phyloP scores from a whole-genome alignment of 805 yeast genomes.

The Yarrowia sp. region DNA sequence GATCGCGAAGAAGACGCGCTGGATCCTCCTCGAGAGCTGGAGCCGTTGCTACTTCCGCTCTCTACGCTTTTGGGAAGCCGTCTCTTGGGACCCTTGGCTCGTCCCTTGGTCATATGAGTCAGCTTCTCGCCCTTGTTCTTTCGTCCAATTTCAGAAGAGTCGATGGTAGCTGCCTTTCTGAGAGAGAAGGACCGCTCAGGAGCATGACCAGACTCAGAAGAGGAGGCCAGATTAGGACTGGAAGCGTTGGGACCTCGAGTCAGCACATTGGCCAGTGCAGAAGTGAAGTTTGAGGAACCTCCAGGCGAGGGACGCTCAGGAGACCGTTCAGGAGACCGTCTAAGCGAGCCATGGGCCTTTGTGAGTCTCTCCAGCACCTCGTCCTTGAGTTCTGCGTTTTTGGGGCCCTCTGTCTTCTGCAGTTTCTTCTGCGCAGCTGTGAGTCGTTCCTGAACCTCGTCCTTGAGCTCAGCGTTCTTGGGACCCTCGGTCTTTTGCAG shows the following conservation, averaged over 20 bases:
- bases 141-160: conserved; percentile 37
- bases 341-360: conserved; percentile 7
- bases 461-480: conserved; percentile 26
- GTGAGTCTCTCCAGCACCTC: conserved; percentile 37
- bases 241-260: conserved; percentile 25
- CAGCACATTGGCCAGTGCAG: conserved; percentile 15
- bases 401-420: conserved; percentile 28
- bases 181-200: conserved; percentile 17
- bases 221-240: conserved; percentile 4
- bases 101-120: conserved; percentile 48
- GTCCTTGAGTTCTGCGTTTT: conserved; percentile 16
- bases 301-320: conserved; percentile 22
- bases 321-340: conserved; percentile 28
- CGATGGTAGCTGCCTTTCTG: conserved; percentile 44
- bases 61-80: conserved; percentile 48
- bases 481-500: conserved; percentile 17
- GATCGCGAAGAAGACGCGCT: neutral
- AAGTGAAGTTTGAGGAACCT: conserved; percentile 7
- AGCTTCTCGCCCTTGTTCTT: conserved; percentile 41
- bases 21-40: neutral
- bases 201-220: neutral
- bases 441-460: conserved; percentile 28
- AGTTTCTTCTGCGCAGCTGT: conserved; percentile 24
- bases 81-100: conserved; percentile 53
- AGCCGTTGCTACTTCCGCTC: neutral